Conservation (phyloP, 306 rosid genomes). For the Lablab purpureus region DNA sequence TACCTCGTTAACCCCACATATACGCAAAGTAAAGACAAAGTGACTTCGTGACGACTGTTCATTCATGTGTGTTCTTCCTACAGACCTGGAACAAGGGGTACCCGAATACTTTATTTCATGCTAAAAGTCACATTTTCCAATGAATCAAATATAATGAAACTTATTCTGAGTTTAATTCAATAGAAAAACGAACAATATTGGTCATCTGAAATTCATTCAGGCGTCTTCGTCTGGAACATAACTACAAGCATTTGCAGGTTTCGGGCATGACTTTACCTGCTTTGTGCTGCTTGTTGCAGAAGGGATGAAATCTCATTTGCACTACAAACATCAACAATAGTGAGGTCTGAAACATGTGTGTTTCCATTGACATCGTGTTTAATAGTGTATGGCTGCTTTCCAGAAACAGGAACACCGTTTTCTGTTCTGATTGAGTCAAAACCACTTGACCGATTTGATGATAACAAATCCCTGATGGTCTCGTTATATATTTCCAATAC, state of each 20-base stretch:
- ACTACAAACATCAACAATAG: constrained; percentile 81
- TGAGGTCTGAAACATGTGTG: constrained; percentile 83
- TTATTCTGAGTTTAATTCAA: not conserved
- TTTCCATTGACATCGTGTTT: constrained; percentile 91
- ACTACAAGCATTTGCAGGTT: not conserved
- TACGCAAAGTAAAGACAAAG: constrained; percentile 89
- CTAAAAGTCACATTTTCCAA: not conserved
- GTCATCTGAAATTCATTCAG: constrained; percentile 29
- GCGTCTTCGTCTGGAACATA: not conserved
- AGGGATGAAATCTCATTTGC: constrained; percentile 87
- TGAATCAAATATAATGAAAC: not conserved
- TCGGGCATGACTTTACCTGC: constrained; percentile 61
- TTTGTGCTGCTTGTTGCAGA: constrained; percentile 82
- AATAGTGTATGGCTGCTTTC: constrained; percentile 78
- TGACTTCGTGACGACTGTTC: constrained; percentile 97
- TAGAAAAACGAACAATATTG: not conserved
- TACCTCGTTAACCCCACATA: constrained; percentile 88
- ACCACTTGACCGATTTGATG: constrained; percentile 64
- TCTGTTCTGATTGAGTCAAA: constrained; percentile 62
- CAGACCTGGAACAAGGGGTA: constrained; percentile 67
- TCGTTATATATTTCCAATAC: too few relatives aligned
- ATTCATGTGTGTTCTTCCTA: constrained; percentile 94
- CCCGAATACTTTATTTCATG: not conserved
- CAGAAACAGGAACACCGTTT: constrained; percentile 63
- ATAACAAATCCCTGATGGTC: constrained; percentile 83